These are phyloP conservation scores for Cercospora beticola DNA, from an alignment of 2,329 filamentous ascomycete genomes.

Conservation along the genomic window DNA sequence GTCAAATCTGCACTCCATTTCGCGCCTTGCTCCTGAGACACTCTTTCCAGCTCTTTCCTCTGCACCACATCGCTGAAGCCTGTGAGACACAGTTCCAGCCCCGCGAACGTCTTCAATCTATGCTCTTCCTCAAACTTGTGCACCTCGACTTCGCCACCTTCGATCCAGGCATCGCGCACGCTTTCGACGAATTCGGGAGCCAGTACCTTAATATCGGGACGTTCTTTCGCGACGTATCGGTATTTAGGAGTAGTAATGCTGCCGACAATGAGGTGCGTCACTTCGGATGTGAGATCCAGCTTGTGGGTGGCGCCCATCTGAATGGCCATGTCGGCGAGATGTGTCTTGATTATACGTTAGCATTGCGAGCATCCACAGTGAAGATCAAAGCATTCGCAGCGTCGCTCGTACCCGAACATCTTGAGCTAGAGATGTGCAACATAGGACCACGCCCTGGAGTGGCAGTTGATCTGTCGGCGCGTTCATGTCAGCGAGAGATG, in stretches of 20 bases:
- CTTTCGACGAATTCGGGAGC: slow-evolving; percentile 81
- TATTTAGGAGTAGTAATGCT: slow-evolving; percentile 91
- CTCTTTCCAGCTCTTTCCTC: slow-evolving; percentile 68
- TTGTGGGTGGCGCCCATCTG: slow-evolving; percentile 87
- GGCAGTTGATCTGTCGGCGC: slow-evolving; percentile 24
- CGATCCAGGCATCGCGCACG: slow-evolving; percentile 75
- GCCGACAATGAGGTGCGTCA: slow-evolving; percentile 91
- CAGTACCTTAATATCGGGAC: slow-evolving; percentile 82
- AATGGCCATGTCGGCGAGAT: slow-evolving; percentile 58
- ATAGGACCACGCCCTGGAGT: slow-evolving; percentile 34
- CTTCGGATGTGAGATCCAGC: slow-evolving; percentile 90
- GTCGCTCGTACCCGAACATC: slow-evolving; percentile 36
- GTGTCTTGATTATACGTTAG: slow-evolving; percentile 25
- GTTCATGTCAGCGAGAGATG: slow-evolving; percentile 10
- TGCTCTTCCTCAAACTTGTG: slow-evolving; percentile 65
- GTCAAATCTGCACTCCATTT: slow-evolving; percentile 85
- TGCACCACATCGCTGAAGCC: slow-evolving; percentile 67
- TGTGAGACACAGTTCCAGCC: slow-evolving; percentile 65
- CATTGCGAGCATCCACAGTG: not conserved
- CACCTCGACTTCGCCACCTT: slow-evolving; percentile 73
- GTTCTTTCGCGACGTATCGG: slow-evolving; percentile 85
- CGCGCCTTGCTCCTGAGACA: slow-evolving; percentile 70
- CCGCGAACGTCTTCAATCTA: slow-evolving; percentile 62
- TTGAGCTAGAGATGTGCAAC: slow-evolving; percentile 37
- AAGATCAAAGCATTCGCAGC: not conserved